A percentile compares a stretch with the other conserved stretches of the same genome.
phyloP scores from a whole-genome alignment of 495 filamentous ascomycete species.

The Aspergillus leporis region DNA sequence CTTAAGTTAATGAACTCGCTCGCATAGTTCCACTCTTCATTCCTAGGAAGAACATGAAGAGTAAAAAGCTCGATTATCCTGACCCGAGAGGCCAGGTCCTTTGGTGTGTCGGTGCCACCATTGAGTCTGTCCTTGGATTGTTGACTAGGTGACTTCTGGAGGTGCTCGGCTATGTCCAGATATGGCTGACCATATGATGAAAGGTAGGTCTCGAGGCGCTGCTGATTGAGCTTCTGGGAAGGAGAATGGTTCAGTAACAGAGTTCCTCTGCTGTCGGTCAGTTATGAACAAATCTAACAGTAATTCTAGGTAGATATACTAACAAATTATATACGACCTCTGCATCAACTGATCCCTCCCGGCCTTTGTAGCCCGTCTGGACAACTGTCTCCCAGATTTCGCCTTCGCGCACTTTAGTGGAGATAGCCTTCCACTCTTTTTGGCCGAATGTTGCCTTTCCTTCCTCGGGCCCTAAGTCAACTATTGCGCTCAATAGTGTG shows the following conservation, averaged over 20 bases:
- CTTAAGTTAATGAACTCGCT: constrained; percentile 82
- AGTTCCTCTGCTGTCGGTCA: constrained; percentile 63
- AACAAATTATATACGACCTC: constrained; percentile 94
- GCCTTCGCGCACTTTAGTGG: constrained; percentile 78
- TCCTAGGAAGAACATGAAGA: constrained; percentile 85
- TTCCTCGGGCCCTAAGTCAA: constrained; percentile 86
- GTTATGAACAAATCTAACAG: constrained; percentile 2
- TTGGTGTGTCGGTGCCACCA: constrained; percentile 72
- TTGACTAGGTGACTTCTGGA: constrained; percentile 40
- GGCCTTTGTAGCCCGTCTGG: constrained; percentile 76
- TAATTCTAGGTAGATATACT: constrained; percentile 26
- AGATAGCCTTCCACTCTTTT: constrained; percentile 77
- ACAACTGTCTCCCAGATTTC: constrained; percentile 92
- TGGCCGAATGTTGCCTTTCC: constrained; percentile 84
- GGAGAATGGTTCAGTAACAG: constrained; percentile 84
- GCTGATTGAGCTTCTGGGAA: constrained; percentile 77
- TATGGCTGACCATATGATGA: constrained; percentile 71
- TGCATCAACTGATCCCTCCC: constrained; percentile 86
- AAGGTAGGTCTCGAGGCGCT: constrained; percentile 86
- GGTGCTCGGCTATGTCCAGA: constrained; percentile 62
- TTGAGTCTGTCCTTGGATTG: constrained; percentile 35
- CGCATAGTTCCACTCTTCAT: constrained; percentile 94
- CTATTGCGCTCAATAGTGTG: constrained; percentile 84
- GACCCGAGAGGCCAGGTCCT: constrained; percentile 71
- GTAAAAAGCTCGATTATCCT: constrained; percentile 94